These are phyloP conservation scores for Ophiostoma tasmaniense DNA, from an alignment of 2,329 filamentous ascomycete species.

Conservation along the genomic window DNA sequence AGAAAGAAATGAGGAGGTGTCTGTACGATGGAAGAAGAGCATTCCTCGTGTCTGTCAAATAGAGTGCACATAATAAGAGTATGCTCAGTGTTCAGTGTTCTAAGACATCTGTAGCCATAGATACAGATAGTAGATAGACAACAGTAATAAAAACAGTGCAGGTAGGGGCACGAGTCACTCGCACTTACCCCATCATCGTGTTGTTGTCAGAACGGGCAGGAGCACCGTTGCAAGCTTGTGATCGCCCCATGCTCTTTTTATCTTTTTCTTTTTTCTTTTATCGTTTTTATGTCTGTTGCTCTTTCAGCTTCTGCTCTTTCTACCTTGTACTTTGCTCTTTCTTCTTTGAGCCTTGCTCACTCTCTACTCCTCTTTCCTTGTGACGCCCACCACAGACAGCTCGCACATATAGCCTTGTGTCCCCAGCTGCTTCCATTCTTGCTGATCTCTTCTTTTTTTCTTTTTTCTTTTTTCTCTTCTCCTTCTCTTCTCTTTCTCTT, in stretches of 20 bases:
- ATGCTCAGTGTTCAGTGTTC: too few relatives aligned
- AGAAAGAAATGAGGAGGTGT: background rate
- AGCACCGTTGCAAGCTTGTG: background rate
- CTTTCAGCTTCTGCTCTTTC: background rate
- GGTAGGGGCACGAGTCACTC: background rate
- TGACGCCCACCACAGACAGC: background rate
- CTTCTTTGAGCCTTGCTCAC: background rate
- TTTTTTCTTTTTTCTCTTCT: background rate
- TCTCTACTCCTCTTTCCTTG: too few relatives aligned
- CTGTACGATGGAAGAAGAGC: background rate
- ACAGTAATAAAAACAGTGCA: background rate
- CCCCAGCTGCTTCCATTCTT: background rate
- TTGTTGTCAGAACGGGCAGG: conserved; percentile 2
- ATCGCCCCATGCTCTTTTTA: background rate
- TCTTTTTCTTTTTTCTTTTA: background rate
- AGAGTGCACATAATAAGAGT: background rate
- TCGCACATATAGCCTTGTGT: background rate
- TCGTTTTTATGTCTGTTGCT: background rate
- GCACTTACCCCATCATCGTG: conserved; percentile 6
- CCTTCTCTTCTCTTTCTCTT: background rate
- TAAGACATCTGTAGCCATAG: too few relatives aligned
- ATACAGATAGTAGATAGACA: too few relatives aligned
- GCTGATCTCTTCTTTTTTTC: background rate
- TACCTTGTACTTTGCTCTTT: background rate
- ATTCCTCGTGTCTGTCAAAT: too few relatives aligned